Base-by-base conservation (phyloP, 1,284 basidiomycete species). In the Termitomyces sp. region DNA sequence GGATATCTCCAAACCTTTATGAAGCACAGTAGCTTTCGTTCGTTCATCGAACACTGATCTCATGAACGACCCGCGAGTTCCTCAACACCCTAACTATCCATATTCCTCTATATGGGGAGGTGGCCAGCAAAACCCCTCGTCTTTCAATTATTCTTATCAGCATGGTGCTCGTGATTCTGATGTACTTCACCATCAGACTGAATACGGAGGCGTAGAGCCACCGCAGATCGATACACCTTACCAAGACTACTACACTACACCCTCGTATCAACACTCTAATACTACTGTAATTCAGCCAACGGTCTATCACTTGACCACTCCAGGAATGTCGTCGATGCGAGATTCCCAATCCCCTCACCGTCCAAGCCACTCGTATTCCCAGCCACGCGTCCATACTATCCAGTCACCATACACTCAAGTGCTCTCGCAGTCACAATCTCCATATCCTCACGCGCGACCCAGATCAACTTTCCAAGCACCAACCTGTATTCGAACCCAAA, bases 401-500 rank as follows among this genome's bases (percentile, higher is more conserved):
- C 58, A 60, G 24, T 54, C 58, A 33, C 50, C 59, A 38, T 59
- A 61, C 49, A 40, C 45, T n/a, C 56, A 60, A 30, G 36, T 53
- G 36, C 53, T 57, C 31, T 34, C 57, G 13, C 63, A 62, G 21
- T 53, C 59, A 24, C 62, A 60, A 40, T 48, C 60, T 19, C 58
- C 53, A 17, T 56, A 63, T 41, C 15, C 58, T 36, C 58, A 60
- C 26, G 43, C 59, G 26, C 62, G 59, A 44, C 57, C 62, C 3
- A 59, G 59, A 30, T 64, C 64, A 15, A 62, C 64, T 52, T 64
- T 62, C 10, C 64, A 65, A 48, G 51, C 56, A 17, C 56, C 58
- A 30, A 53, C 60, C 13, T 61, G 63, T 48, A 40, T 55, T 19
- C 57, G 59, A 42, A 41, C 58, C 3, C 61, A 62, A 33, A 43